Conservation (phyloP, 2,329 filamentous ascomycete genomes). For the Sporothrix humicola region DNA sequence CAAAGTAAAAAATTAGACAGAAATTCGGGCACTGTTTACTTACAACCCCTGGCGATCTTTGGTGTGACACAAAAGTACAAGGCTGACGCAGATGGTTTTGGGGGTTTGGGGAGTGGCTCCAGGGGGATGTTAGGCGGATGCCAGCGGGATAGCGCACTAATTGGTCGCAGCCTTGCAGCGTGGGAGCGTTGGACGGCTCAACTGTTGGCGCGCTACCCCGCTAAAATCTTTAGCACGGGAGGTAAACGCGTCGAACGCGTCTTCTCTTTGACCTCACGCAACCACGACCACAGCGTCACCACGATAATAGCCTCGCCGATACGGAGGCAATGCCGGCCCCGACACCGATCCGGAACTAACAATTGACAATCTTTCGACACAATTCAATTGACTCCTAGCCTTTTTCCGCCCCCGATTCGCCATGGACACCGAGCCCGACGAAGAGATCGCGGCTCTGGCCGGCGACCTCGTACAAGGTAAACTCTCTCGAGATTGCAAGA, state of each 20-base stretch:
- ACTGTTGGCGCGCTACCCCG: not conserved
- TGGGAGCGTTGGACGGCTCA: not conserved
- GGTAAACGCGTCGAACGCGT: slow-evolving; percentile 6
- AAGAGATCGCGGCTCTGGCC: slow-evolving; percentile 35
- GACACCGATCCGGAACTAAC: not conserved
- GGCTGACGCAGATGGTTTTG: not conserved
- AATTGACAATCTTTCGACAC: not conserved
- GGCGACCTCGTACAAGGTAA: slow-evolving; percentile 38
- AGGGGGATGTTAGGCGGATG: not conserved
- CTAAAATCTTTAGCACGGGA: slow-evolving; percentile 22
- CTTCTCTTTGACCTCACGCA: not conserved
- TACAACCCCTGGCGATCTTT: not conserved
- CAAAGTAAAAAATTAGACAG: not conserved
- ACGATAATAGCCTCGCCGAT: slow-evolving; percentile 14
- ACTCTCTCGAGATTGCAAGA: not conserved
- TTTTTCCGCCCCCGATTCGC: not conserved
- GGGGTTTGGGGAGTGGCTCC: not conserved
- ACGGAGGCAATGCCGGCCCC: not conserved
- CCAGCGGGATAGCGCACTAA: not conserved
- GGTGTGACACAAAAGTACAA: slow-evolving; percentile 10
- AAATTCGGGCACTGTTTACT: not conserved
- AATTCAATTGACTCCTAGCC: not conserved
- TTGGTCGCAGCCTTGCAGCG: slow-evolving; percentile 2
- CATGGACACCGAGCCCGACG: slow-evolving; percentile 38
- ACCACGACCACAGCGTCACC: slow-evolving; percentile 12